A percentile compares a stretch with the other conserved stretches of the same genome.
These are phyloP conservation scores for Globisporangium yorkense DNA, from an alignment of 352 stramenopile genomes.

Conservation along the genomic window DNA sequence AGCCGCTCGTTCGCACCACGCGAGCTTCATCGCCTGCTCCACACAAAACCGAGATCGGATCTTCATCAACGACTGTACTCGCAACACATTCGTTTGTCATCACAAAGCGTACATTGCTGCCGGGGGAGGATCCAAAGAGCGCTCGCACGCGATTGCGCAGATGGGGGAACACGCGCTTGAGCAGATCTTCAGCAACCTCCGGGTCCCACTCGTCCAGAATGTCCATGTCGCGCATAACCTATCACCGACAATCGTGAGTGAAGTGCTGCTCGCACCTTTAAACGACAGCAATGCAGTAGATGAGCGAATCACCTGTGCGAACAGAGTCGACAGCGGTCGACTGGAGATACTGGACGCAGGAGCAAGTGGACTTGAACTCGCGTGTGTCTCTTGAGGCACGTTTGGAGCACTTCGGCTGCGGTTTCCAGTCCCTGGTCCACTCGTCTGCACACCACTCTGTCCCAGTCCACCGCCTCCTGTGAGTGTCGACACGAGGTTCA, in stretches of 20 bases:
- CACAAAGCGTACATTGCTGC: background rate
- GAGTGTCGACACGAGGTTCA: slow-evolving; percentile 13
- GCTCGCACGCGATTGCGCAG: slow-evolving; percentile 10
- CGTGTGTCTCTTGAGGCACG: too few relatives aligned
- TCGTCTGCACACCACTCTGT: background rate
- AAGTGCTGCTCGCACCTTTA: background rate
- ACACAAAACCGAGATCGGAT: background rate
- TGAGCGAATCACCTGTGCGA: slow-evolving; percentile 5
- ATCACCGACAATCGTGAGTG: background rate
- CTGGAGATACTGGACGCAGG: background rate
- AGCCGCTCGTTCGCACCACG: slow-evolving; percentile 10
- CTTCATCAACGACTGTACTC: background rate
- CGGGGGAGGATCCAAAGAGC: slow-evolving; percentile 1
- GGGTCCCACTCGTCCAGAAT: slow-evolving; percentile 15
- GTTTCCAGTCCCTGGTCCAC: background rate
- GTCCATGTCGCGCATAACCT: slow-evolving; percentile 17
- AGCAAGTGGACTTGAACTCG: too few relatives aligned
- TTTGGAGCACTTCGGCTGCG: background rate
- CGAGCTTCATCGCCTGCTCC: background rate
- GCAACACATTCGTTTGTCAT: background rate
- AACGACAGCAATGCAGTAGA: background rate
- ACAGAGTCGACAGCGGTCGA: slow-evolving; percentile 7
- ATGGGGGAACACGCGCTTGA: slow-evolving; percentile 12
- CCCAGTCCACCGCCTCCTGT: background rate
- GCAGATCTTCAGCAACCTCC: slow-evolving; percentile 6